Conservation (phyloP, 2,329 filamentous ascomycete genomes). For the Ophiocordyceps camponoti-leonardi region DNA sequence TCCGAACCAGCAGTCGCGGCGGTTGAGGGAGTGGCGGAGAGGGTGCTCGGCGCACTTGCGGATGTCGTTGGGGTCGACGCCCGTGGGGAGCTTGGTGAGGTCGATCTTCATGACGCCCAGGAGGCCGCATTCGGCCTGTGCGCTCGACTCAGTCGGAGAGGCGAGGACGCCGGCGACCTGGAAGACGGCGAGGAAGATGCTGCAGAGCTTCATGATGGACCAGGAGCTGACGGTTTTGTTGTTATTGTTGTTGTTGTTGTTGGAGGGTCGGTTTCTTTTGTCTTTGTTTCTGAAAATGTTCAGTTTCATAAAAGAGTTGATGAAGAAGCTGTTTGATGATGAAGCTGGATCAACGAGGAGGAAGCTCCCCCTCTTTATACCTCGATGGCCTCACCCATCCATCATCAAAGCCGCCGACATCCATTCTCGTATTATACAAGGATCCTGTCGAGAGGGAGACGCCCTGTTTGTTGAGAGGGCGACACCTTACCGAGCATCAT, state of each 20-base stretch:
- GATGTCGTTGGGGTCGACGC: not conserved
- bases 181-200: not conserved
- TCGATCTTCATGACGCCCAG: not conserved
- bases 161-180: not conserved
- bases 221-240: too few relatives aligned
- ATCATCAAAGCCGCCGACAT: not conserved
- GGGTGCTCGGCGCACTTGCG: not conserved
- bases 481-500: too few relatives aligned
- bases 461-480: too few relatives aligned
- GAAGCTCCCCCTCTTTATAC: not conserved
- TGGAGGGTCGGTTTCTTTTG: not conserved
- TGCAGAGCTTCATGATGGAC: not conserved
- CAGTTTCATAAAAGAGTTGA: too few relatives aligned
- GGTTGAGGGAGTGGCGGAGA: not conserved
- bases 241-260: not conserved
- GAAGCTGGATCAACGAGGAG: not conserved
- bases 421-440: not conserved
- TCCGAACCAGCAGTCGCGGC: not conserved
- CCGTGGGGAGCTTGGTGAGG: not conserved
- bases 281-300: not conserved
- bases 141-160: not conserved
- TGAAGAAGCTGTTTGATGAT: not conserved
- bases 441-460: not conserved
- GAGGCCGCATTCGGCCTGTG: not conserved
- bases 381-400: not conserved